Evolutionary conservation across 345 rosid species (phyloP), one percentile per base, ranked within the genome.

Genomic region (Brassica juncea): DNA sequence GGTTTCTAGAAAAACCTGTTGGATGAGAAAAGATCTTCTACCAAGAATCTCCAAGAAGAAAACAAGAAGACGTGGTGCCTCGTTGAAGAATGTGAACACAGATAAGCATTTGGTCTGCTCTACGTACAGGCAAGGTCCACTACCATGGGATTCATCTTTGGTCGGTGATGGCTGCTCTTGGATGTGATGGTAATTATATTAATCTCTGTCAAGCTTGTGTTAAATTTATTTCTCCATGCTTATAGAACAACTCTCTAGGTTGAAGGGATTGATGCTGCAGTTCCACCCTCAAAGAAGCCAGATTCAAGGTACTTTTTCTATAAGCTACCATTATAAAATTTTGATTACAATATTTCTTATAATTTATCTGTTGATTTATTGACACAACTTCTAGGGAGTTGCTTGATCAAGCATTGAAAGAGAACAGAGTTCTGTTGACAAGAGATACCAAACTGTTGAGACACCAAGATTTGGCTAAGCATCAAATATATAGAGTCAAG

Each of bases 91-190:
- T 57, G 76, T 61, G 75, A 44, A 70, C 77, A 80, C 84, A 79
- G 84, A 81, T 70, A 88, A 83, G 68, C 77, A 66, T 69, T 61
- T 78, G 37, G 84, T 84, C 42, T 69, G 70, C 75, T 71, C 65
- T 67, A 73, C 55, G 32, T 87, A 86, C 66, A 91, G 97, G 95
- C 86, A 87, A 87, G 97, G 92, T 9, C 89, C 86, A n/a, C 87
- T 92, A 6, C 95, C 97, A 68, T 94, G 97, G 99, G 97, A 92
- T 79, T 44, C 82, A 57, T 86, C 92, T 54, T 72, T 79, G 9
- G 94, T 92, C 2, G 99, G 97, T 64, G 94, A 94, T 86, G 97
- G 97, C 59, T 85, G 79, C 75, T 94, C 11, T 91, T 97, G 82
- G 99, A 94, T 79, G 97, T 91, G 80, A 92, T 94, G 97, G 97